phyloP scores from a whole-genome alignment of 1,284 basidiomycete species.

The Peniophora sp. region DNA sequence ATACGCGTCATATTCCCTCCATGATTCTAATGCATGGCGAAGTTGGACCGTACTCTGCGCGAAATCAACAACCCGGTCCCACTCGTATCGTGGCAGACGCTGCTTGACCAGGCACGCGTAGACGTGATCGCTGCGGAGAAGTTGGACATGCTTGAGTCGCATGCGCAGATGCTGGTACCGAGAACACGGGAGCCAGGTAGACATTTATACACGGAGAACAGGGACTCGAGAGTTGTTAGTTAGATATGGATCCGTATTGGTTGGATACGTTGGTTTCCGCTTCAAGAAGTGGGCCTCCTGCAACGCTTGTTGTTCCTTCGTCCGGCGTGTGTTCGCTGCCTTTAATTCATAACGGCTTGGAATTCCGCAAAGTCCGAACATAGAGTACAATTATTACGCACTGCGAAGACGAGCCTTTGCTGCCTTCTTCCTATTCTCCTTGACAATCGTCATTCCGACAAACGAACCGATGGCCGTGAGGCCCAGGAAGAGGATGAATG shows the following conservation, averaged over 20 bases:
- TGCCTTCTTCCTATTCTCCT: conserved; percentile 66
- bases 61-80: conserved; percentile 8
- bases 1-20: background rate
- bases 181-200: background rate
- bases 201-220: background rate
- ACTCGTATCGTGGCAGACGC: conserved; percentile 6
- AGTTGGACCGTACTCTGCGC: conserved; percentile 9
- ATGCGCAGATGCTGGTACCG: background rate
- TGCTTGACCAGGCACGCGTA: conserved; percentile 10
- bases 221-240: background rate
- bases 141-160: conserved; percentile 9
- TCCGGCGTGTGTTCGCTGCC: too few relatives aligned
- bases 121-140: conserved; percentile 13
- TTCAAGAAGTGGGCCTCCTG: too few relatives aligned
- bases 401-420: conserved; percentile 47
- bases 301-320: too few relatives aligned
- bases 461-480: conserved; percentile 73
- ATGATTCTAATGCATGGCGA: background rate
- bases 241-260: background rate
- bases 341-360: too few relatives aligned
- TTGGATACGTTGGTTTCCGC: too few relatives aligned
- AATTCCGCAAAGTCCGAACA: too few relatives aligned
- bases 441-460: conserved; percentile 67
- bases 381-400: conserved; percentile 25
- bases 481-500: conserved; percentile 74